Percentiles rank a stretch among this genome's conserved stretches.
These are phyloP conservation scores for Rhizophora apiculata DNA, from an alignment of 345 rosid genomes.

Conservation along the genomic window DNA sequence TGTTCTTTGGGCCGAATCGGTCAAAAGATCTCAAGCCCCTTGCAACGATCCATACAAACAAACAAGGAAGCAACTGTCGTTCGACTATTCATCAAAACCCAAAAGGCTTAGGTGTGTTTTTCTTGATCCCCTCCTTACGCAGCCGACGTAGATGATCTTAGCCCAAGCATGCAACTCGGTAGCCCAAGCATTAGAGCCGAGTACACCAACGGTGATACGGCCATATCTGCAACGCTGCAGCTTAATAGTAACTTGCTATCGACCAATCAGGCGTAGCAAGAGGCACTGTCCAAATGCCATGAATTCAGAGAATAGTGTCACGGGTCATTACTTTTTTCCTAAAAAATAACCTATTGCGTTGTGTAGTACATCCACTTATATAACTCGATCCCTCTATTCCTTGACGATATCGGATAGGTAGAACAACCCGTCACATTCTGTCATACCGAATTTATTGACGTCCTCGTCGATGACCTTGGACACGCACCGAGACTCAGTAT, in stretches of 20 bases:
- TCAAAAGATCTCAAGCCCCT: neutral
- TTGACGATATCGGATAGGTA: too few relatives aligned
- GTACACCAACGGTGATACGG: conserved; percentile 33
- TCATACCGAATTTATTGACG: too few relatives aligned
- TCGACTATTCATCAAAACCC: neutral
- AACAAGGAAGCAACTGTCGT: neutral
- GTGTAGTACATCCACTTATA: too few relatives aligned
- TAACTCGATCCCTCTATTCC: too few relatives aligned
- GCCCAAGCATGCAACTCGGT: conserved; percentile 20
- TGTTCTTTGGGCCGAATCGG: neutral
- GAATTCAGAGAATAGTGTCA: conserved; percentile 25
- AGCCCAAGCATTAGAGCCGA: conserved; percentile 22
- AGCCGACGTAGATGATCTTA: neutral
- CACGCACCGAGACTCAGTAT: too few relatives aligned
- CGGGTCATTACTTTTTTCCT: too few relatives aligned
- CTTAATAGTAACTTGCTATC: conserved; percentile 26
- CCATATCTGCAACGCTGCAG: conserved; percentile 58
- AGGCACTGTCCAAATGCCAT: conserved; percentile 40
- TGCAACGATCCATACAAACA: neutral
- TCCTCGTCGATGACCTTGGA: too few relatives aligned
- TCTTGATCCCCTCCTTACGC: conserved; percentile 25
- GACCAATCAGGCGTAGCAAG: conserved; percentile 64
- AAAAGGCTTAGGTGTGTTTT: neutral
- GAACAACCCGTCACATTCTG: too few relatives aligned
- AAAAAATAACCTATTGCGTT: too few relatives aligned